These are phyloP conservation scores for Geosiphon pyriformis DNA, from an alignment of 192 early-diverging fungal genomes.

Conservation along the genomic window DNA sequence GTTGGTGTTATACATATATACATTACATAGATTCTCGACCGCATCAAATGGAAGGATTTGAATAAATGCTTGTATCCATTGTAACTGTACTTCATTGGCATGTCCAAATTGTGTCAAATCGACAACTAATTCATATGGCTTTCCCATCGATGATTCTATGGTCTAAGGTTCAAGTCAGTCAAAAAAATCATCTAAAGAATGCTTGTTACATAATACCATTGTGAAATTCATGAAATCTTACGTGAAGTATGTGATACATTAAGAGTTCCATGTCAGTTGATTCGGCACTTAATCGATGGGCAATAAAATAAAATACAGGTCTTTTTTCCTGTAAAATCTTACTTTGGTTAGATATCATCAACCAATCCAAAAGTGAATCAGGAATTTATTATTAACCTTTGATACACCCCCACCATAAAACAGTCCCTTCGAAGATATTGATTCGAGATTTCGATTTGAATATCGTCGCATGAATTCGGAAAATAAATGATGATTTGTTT, in stretches of 20 bases:
- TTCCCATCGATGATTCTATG: constrained; percentile 62
- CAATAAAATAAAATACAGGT: constrained; percentile 83
- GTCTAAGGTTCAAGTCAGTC: constrained; percentile 24
- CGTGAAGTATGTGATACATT: constrained; percentile 68
- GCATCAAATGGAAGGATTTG: constrained; percentile 68
- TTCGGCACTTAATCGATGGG: constrained; percentile 67
- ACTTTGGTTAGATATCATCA: background rate
- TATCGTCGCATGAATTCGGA: constrained; percentile 71
- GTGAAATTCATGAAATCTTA: constrained; percentile 27
- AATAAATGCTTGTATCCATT: constrained; percentile 69
- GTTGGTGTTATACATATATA: constrained; percentile 84
- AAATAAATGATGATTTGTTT: constrained; percentile 43
- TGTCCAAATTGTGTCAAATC: constrained; percentile 76
- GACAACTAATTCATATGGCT: constrained; percentile 74
- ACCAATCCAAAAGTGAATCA: background rate
- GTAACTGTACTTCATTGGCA: constrained; percentile 73
- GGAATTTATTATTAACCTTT: constrained; percentile 35
- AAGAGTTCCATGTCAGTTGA: constrained; percentile 80
- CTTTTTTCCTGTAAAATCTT: constrained; percentile 42
- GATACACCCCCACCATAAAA: constrained; percentile 82
- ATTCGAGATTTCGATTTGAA: constrained; percentile 58
- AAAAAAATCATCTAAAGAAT: background rate
- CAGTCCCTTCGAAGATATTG: constrained; percentile 61
- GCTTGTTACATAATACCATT: background rate
- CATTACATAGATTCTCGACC: constrained; percentile 53